Conservation (phyloP, 495 filamentous ascomycete genomes). For the Elasticomyces elasticus region DNA sequence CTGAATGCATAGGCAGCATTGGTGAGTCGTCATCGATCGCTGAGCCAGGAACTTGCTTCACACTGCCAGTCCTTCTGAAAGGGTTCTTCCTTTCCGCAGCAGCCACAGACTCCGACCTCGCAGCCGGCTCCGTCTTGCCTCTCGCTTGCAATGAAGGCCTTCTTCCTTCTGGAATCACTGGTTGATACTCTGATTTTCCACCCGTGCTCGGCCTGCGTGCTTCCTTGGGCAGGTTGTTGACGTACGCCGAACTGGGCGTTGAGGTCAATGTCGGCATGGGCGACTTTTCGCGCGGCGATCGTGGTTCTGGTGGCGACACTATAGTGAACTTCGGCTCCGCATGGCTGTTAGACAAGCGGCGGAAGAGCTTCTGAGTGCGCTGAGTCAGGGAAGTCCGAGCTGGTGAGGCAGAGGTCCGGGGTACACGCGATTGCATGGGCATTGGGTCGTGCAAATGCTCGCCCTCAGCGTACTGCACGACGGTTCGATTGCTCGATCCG, state of each 20-base stretch:
- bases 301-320: not conserved
- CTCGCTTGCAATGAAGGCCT: slow-evolving; percentile 8
- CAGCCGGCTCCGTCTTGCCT: slow-evolving; percentile 1
- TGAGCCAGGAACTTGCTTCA: not conserved
- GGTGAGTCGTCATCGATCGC: not conserved
- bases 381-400: slow-evolving; percentile 12
- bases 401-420: slow-evolving; percentile 9
- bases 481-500: slow-evolving; percentile 15
- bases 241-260: slow-evolving; percentile 15
- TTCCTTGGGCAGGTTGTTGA: slow-evolving; percentile 1
- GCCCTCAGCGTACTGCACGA: not conserved
- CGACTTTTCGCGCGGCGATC: slow-evolving; percentile 5
- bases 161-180: not conserved
- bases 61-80: slow-evolving; percentile 7
- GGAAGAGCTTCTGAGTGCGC: slow-evolving; percentile 17
- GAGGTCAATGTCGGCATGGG: slow-evolving; percentile 16
- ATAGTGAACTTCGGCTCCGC: not conserved
- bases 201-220: slow-evolving; percentile 10
- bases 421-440: not conserved
- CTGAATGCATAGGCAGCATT: not conserved
- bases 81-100: slow-evolving; percentile 6
- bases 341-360: slow-evolving; percentile 18
- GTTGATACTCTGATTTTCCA: not conserved
- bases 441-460: not conserved
- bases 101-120: not conserved